Base-by-base conservation (phyloP, 176 grass and related monocot genomes). In the Oryza glaberrima region DNA sequence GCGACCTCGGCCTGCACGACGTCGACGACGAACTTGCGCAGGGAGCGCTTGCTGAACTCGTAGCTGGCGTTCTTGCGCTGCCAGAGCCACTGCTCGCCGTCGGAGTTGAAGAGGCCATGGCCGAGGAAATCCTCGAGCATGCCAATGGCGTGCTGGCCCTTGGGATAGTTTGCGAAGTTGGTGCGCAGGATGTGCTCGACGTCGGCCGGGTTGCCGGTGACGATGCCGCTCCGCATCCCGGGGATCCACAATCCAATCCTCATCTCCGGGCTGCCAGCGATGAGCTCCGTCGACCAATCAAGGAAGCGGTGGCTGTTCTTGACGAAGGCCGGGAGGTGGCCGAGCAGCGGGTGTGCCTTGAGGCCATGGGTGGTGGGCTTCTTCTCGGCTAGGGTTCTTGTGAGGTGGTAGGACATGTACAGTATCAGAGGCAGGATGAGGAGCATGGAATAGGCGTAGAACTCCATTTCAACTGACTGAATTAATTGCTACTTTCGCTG, bases 41-140 rank as follows among this genome's bases (percentile, higher is more conserved):
- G 68, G 0, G 75, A 74, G 20, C 82, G 67, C n/a, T n/a, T 85
- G 71, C 34, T 85, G 68, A 85, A 89, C 82, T 81, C 56, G 25
- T 22, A 30, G 82, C 75, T 80, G 49, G 82, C 68, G 46, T 70
- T 69, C 69, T 85, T 89, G 34, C 82, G 87, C 76, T 88, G 87
- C 75, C 67, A 77, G 54, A 49, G 72, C 87, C 84, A 87, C 25
- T 69, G 77, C 16, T 73, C 67, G 25, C 78, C 85, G 46, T 87
- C 79, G 22, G 78, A 81, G 46, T 76, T 78, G 63, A 89, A 82
- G 76, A 89, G 69, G 61, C 75, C 69, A 10, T 35, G 32, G 77
- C 82, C 87, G 49, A 88, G 76, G 45, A 88, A 83, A 22, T 83
- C 73, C 38, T 20, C 14, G 11, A 86, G 77, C 69, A 47, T 71